phyloP scores from a whole-genome alignment of 495 filamentous ascomycete species.

The Neurospora tetraspora region DNA sequence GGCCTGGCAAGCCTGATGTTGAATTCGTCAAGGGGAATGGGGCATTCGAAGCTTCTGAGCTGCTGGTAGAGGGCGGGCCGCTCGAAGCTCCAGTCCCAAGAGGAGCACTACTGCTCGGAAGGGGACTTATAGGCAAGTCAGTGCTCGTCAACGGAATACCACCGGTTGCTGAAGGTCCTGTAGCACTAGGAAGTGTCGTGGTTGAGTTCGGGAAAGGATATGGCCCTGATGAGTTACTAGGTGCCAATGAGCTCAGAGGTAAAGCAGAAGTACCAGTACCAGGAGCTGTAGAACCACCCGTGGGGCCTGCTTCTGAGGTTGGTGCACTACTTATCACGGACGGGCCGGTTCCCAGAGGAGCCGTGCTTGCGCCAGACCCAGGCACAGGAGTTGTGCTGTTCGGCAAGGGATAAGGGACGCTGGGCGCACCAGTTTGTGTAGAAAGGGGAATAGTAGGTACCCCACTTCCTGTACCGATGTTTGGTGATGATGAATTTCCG shows the following conservation, averaged over 20 bases:
- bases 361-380: conserved; percentile 2
- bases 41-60: conserved; percentile 1
- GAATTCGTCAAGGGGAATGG: conserved; percentile 11
- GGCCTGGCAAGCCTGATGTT: conserved; percentile 1
- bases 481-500: not conserved
- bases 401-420: conserved; percentile 4
- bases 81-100: not conserved
- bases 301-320: not conserved
- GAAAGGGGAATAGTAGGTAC: not conserved
- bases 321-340: conserved; percentile 5
- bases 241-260: not conserved
- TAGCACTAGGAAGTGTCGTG: not conserved
- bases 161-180: not conserved
- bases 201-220: not conserved
- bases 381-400: conserved; percentile 2
- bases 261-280: not conserved
- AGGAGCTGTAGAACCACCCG: not conserved
- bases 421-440: not conserved
- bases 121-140: not conserved
- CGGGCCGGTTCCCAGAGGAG: not conserved
- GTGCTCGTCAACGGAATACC: not conserved
- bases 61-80: not conserved
- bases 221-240: not conserved
- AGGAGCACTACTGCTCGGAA: not conserved
- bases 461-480: not conserved